Base-by-base conservation (phyloP, 805 yeast genomes). In the Yarrowia sp. region DNA sequence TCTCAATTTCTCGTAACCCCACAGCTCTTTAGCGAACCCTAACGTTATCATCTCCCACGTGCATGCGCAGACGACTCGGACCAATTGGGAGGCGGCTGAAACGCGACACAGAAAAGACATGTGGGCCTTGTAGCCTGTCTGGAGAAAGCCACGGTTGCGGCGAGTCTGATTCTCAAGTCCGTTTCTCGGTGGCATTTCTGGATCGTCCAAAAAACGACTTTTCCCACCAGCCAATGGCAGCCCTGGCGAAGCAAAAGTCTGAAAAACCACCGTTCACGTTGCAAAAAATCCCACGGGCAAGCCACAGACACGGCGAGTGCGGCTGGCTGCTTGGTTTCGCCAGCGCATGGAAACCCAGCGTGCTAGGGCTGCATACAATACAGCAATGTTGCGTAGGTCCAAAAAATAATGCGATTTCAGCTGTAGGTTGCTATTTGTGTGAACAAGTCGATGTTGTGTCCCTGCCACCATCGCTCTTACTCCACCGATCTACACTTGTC, bases 51-150 rank as follows among this genome's bases (percentile, higher is more conserved):
- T 8, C 59, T 53, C 35, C 59, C 59, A 53, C 59, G 59, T 53
- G 59, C 59, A 53, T 26, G 36, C 59, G 59, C 59, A 53, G 59
- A 53, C 59, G 59, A 53, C 59, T 40, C 35, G 45, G 59, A 40
- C 59, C 59, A 53, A 53, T 53, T 53, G 59, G 59, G 45, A 53
- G 59, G 8, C 59, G 35, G 42, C 35, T n/a, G 59, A 53, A 53
- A 40, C 42, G 26, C 15, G 26, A n/a, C 55, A n/a, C 32, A n/a
- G 10, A 14, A 3, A 36, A 40, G 11, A 22, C 56, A 36, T 12
- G 32, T 11, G 45, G 45, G 14, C 2, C 36, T 8, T 53, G 36
- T 5, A 8, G 59, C 8, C 5, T 53, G 16, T 40, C 59, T 2
- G 5, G 4, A 8, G 59, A 38, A 38, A 53, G 59, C 45, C 59